These are phyloP conservation scores for Kalaharituber pfeilii DNA, from an alignment of 2,329 filamentous ascomycete genomes.

Conservation along the genomic window DNA sequence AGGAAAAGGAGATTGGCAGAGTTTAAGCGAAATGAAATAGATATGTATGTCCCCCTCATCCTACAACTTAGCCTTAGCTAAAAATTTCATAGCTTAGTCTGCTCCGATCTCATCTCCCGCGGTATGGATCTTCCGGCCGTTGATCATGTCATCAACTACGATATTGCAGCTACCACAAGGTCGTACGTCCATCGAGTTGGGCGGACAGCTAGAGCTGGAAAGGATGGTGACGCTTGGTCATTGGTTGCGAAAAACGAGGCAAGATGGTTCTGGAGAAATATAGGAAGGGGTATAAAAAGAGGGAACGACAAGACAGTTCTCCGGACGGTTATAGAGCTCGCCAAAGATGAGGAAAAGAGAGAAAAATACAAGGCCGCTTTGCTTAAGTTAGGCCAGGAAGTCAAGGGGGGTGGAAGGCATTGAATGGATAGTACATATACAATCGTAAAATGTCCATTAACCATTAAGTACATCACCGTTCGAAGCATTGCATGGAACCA, in stretches of 20 bases:
- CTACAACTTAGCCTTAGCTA: background rate
- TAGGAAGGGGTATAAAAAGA: slow-evolving; percentile 32
- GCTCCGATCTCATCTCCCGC: slow-evolving; percentile 82
- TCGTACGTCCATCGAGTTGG: slow-evolving; percentile 86
- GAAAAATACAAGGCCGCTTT: background rate
- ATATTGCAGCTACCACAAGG: slow-evolving; percentile 62
- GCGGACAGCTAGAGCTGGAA: slow-evolving; percentile 69
- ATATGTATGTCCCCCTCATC: slow-evolving; percentile 29
- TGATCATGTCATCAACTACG: slow-evolving; percentile 83
- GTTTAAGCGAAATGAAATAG: slow-evolving; percentile 15
- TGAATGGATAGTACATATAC: background rate
- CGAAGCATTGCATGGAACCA: too few relatives aligned
- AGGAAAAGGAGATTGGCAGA: slow-evolving; percentile 12
- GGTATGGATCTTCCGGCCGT: slow-evolving; percentile 69
- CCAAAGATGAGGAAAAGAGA: background rate
- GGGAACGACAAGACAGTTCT: background rate
- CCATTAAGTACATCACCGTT: too few relatives aligned
- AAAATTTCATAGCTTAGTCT: slow-evolving; percentile 64
- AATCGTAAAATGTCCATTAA: background rate
- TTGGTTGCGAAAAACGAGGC: slow-evolving; percentile 67
- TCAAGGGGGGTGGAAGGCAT: background rate
- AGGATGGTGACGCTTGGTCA: slow-evolving; percentile 64
- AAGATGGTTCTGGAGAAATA: slow-evolving; percentile 79
- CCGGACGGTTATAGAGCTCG: background rate
- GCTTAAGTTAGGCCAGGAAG: background rate